These are phyloP conservation scores for Paragyromitra xinjiangensis DNA, from an alignment of 495 filamentous ascomycete species.

Conservation along the genomic window DNA sequence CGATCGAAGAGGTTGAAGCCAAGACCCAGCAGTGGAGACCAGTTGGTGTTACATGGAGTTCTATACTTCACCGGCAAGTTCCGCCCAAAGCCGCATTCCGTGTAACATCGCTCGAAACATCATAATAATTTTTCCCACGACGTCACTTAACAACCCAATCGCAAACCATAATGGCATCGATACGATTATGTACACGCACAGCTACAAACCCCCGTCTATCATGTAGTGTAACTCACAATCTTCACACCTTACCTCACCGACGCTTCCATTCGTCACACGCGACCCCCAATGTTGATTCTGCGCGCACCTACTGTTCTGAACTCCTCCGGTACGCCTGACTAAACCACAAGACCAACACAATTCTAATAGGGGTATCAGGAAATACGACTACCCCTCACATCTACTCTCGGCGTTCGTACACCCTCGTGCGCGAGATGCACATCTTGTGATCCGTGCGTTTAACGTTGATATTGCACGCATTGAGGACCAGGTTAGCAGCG, in stretches of 20 bases:
- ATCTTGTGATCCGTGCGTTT: constrained; percentile 89
- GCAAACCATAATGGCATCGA: neutral
- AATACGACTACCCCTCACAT: constrained; percentile 86
- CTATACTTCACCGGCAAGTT: neutral
- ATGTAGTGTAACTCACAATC: neutral
- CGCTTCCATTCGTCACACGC: constrained; percentile 16
- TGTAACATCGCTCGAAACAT: constrained; percentile 17
- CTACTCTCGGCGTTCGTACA: constrained; percentile 87
- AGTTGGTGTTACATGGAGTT: neutral
- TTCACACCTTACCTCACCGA: neutral
- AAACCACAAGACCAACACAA: neutral
- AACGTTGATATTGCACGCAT: constrained; percentile 90
- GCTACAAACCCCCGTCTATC: neutral
- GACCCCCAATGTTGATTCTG: constrained; percentile 58
- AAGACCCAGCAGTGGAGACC: neutral
- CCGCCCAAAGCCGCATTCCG: neutral
- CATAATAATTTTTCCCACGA: constrained; percentile 17
- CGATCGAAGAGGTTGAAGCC: neutral
- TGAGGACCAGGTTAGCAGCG: constrained; percentile 83
- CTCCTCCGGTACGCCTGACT: constrained; percentile 65
- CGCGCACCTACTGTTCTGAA: constrained; percentile 66
- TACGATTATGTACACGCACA: neutral
- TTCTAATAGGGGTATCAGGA: constrained; percentile 61
- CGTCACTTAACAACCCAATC: constrained; percentile 13
- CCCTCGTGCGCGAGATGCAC: constrained; percentile 73